Conservation (phyloP, 257 asterid genomes). For the Scutellaria baicalensis region DNA sequence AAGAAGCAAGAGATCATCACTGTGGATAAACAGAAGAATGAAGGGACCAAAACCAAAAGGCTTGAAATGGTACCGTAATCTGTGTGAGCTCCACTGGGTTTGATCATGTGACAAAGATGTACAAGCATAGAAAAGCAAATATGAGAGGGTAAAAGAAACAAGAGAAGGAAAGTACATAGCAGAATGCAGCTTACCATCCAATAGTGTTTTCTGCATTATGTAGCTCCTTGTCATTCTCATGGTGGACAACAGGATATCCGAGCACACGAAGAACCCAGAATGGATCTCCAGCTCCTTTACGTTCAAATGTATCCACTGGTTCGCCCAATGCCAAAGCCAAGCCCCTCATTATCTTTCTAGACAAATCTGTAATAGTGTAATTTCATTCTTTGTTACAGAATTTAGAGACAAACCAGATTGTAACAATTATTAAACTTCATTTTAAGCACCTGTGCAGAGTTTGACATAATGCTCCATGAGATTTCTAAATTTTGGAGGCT, state of each 20-base stretch:
- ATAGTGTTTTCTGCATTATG: constrained; percentile 30
- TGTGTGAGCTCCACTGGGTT: constrained; percentile 89
- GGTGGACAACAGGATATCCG: constrained; percentile 63
- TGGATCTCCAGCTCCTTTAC: constrained; percentile 77
- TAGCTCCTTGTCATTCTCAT: constrained; percentile 29
- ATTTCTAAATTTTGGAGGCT: constrained; percentile 52
- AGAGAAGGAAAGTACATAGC: not conserved
- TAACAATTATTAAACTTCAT: not conserved
- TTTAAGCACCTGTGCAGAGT: constrained; percentile 67
- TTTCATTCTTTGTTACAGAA: not conserved
- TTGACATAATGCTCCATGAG: constrained; percentile 69
- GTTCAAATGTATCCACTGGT: constrained; percentile 58
- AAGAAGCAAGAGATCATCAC: not conserved
- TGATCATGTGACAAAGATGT: constrained; percentile 10
- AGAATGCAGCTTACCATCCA: constrained; percentile 54
- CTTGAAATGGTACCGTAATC: constrained; percentile 66
- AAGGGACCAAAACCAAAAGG: not conserved
- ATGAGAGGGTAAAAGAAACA: constrained; percentile 8
- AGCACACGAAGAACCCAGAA: constrained; percentile 93
- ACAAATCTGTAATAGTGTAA: constrained; percentile 45
- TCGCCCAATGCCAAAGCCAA: constrained; percentile 77
- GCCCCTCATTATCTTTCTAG: constrained; percentile 87
- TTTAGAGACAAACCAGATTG: not conserved
- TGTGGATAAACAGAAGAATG: not conserved
- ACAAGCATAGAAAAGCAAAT: constrained; percentile 12